phyloP scores from a whole-genome alignment of 768 basidiomycete species.

The Termitomyces sp. region DNA sequence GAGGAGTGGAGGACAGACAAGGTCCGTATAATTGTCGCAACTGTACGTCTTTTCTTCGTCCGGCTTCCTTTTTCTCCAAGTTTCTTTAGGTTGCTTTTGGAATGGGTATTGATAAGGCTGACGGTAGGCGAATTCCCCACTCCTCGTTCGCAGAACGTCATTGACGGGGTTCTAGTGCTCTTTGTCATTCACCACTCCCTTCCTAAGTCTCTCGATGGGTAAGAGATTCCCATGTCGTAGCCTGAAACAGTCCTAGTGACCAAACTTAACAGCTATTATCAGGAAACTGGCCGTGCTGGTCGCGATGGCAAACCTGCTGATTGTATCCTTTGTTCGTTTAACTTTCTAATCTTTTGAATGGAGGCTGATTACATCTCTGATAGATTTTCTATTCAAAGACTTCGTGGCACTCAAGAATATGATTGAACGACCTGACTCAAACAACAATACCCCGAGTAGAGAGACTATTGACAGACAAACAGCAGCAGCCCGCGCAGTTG shows the following conservation, averaged over 20 bases:
- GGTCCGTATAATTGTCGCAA: constrained; percentile 86
- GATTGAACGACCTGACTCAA: constrained; percentile 52
- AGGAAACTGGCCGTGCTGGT: constrained; percentile 96
- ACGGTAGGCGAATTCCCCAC: constrained; percentile 39
- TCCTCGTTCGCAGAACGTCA: not conserved
- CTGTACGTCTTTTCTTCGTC: constrained; percentile 41
- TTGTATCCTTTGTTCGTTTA: constrained; percentile 76
- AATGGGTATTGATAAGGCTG: constrained; percentile 91
- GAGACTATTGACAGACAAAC: constrained; percentile 66
- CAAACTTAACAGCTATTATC: constrained; percentile 59
- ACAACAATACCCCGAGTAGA: constrained; percentile 29
- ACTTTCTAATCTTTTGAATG: not conserved
- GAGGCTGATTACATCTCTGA: not conserved
- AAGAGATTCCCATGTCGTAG: constrained; percentile 16
- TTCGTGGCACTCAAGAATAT: constrained; percentile 47
- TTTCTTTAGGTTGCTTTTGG: constrained; percentile 81
- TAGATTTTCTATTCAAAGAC: constrained; percentile 68
- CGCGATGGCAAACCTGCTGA: constrained; percentile 81
- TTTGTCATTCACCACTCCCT: constrained; percentile 88
- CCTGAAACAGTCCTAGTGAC: constrained; percentile 2
- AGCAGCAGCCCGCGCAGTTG: constrained; percentile 60
- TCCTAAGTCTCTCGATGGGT: constrained; percentile 84
- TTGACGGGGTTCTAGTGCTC: constrained; percentile 51
- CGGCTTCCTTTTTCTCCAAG: not conserved
- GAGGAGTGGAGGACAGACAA: constrained; percentile 68